Percentiles rank a stretch among this genome's conserved stretches.
These are phyloP conservation scores for Penicillium roqueforti DNA, from an alignment of 495 filamentous ascomycete genomes.

Conservation along the genomic window DNA sequence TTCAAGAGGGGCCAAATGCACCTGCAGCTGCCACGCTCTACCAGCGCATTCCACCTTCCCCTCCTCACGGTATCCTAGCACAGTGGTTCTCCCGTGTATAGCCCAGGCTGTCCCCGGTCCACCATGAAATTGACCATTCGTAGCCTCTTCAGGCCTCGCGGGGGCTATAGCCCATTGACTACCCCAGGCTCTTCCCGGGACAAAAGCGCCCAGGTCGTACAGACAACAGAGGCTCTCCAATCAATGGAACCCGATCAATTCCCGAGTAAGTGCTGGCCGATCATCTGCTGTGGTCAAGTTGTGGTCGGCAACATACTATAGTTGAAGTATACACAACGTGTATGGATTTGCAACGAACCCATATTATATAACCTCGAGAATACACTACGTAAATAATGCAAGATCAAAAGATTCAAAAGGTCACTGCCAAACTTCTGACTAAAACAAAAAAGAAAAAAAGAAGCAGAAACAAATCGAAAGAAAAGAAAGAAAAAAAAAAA, in stretches of 20 bases:
- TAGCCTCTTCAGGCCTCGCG: not conserved
- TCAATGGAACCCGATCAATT: slow-evolving; percentile 17
- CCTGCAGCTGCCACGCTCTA: slow-evolving; percentile 43
- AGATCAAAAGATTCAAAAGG: not conserved
- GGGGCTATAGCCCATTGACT: slow-evolving; percentile 10
- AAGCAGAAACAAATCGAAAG: not conserved
- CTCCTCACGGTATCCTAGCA: slow-evolving; percentile 15
- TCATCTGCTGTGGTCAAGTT: slow-evolving; percentile 19
- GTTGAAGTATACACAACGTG: not conserved
- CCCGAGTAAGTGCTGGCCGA: slow-evolving; percentile 20
- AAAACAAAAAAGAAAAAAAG: not conserved
- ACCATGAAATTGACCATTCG: slow-evolving; percentile 18
- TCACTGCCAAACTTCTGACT: not conserved
- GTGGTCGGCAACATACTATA: not conserved
- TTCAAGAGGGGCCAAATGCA: slow-evolving; percentile 21
- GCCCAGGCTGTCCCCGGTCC: slow-evolving; percentile 12
- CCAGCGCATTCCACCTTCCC: slow-evolving; percentile 28
- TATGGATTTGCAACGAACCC: not conserved
- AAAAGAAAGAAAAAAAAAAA: slow-evolving; percentile 1
- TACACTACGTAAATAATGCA: not conserved
- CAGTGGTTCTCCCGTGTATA: slow-evolving; percentile 1
- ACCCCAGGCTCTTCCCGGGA: slow-evolving; percentile 11
- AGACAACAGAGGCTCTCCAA: slow-evolving; percentile 18
- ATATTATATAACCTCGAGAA: not conserved
- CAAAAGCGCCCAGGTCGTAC: slow-evolving; percentile 18